Evolutionary conservation across 139 green algal genomes (phyloP).

Genomic region (Haematococcus sp.): DNA sequence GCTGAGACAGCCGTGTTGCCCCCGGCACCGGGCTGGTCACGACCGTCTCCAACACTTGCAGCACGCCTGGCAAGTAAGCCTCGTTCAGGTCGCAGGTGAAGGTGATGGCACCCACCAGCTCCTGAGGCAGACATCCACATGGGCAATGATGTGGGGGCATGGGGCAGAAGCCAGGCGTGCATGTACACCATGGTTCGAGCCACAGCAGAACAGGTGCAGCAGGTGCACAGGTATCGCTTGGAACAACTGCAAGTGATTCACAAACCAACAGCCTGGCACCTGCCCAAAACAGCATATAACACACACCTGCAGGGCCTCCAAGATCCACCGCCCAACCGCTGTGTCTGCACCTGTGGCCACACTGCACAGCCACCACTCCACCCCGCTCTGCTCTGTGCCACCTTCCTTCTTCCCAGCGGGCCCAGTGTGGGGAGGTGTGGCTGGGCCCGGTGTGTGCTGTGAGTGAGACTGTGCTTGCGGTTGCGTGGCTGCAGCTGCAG

Average conservation of each 20-base stretch:
- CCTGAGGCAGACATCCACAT: too few relatives aligned
- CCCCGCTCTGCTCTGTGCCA: too few relatives aligned
- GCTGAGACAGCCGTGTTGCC: too few relatives aligned
- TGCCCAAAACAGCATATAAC: not conserved
- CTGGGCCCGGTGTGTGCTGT: too few relatives aligned
- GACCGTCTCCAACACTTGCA: conserved; percentile 11
- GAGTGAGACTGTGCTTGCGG: too few relatives aligned
- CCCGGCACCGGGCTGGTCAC: not conserved
- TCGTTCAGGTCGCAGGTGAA: conserved; percentile 1
- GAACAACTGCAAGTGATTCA: too few relatives aligned
- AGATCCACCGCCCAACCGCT: not conserved
- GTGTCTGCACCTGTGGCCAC: not conserved
- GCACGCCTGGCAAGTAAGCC: conserved; percentile 3
- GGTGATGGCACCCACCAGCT: conserved; percentile 16
- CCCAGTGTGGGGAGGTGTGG: too few relatives aligned
- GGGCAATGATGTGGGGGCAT: not conserved
- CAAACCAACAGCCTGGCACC: too few relatives aligned
- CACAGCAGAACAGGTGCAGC: not conserved
- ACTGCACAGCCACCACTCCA: not conserved
- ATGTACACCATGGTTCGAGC: not conserved
- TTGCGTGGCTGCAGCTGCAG: not conserved
- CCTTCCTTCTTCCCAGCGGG: not conserved
- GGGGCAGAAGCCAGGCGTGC: not conserved
- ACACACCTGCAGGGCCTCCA: not conserved
- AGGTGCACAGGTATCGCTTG: too few relatives aligned